Evolutionary conservation across 768 basidiomycete genomes (phyloP).

Genomic region (Suillus paluster): DNA sequence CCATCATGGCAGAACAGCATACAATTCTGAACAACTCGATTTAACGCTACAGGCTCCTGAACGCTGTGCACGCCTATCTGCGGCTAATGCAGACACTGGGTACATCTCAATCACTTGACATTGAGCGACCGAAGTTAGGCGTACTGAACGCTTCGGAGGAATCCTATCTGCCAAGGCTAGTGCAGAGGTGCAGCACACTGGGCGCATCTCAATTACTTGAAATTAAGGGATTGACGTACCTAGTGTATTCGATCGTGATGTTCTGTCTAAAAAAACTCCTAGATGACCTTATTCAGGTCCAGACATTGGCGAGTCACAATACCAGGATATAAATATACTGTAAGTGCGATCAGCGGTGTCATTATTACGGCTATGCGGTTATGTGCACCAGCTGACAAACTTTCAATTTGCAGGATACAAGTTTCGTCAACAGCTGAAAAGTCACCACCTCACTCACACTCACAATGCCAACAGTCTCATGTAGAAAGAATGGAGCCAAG

Average conservation of each 20-base stretch:
- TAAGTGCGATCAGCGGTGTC: neutral
- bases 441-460: neutral
- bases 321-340: neutral
- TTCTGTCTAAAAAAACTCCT: neutral
- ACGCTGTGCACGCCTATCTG: no score
- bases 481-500: neutral
- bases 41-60: neutral
- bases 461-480: neutral
- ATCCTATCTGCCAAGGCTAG: no score
- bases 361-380: neutral
- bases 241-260: no score
- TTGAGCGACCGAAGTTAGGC: no score
- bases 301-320: neutral
- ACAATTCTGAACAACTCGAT: neutral
- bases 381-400: neutral
- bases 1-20: neutral
- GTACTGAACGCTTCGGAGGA: no score
- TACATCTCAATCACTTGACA: no score
- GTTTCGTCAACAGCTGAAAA: neutral
- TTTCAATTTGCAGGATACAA: neutral
- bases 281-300: neutral
- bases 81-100: no score
- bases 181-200: no score
- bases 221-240: no score
- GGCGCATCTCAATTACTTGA: no score